phyloP scores from a whole-genome alignment of 2,329 filamentous ascomycete species.

The Pestalotiopsis fici region DNA sequence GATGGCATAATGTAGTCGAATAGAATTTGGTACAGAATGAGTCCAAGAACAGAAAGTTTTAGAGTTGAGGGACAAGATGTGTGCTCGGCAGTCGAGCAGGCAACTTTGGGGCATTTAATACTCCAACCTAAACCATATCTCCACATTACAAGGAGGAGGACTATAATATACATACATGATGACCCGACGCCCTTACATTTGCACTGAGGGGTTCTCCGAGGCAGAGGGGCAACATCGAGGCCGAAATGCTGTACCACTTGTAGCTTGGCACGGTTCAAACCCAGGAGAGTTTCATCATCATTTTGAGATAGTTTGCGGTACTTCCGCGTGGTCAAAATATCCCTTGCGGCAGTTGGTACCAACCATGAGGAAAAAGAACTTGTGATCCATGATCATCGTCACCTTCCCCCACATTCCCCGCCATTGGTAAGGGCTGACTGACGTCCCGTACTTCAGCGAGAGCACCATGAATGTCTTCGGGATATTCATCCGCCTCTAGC shows the following conservation, averaged over 20 bases:
- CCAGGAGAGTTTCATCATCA: no score
- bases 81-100: neutral
- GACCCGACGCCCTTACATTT: no score
- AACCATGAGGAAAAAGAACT: neutral
- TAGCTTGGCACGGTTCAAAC: no score
- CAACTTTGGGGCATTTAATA: neutral
- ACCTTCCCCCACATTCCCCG: neutral
- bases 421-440: conserved; percentile 4
- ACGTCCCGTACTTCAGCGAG: neutral
- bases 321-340: neutral
- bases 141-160: neutral
- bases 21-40: no score
- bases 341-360: neutral
- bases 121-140: neutral
- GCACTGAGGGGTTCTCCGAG: neutral
- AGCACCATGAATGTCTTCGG: neutral
- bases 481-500: neutral
- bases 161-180: neutral
- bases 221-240: neutral
- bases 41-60: neutral
- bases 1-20: conserved; percentile 18
- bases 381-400: neutral
- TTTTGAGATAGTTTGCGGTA: no score
- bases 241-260: neutral
- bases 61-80: neutral